Base-by-base conservation (phyloP, 352 stramenopile species). In the Nothophytophthora sp. region DNA sequence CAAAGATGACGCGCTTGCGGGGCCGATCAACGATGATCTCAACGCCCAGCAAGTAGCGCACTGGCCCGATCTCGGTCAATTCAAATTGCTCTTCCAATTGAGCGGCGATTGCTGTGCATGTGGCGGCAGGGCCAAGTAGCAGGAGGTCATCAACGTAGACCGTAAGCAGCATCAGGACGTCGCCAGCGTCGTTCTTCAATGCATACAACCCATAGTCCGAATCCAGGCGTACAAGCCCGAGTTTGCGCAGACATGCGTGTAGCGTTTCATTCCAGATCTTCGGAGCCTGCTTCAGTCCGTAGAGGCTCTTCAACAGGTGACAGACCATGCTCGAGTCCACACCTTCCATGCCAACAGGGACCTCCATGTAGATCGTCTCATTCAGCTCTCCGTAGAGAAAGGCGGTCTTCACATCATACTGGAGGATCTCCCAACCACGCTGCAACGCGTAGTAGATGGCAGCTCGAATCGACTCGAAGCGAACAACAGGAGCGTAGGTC, bases 401-500 rank as follows among this genome's bases (percentile, higher is more conserved):
- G 1, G 46, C 52, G 19, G 46, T 63, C 16, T 52, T 48, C 2
- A 63, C 46, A 3, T 59, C 52, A 11, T 43, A 59, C 25, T 63
- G 36, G 15, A 62, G 23, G 1, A 52, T 35, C 2, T n/a, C 2
- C 52, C 28, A 63, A 0, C 24, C 28, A 5, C 23, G 13, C 20
- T 52, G 45, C 3, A 59, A 6, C 4, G 34, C 46, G 18, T 55
- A 55, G 32, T 55, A 59, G 9, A 67, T 48, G 2, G 52, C 52
- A 10, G 38, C 29, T 15, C 40, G 22, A 8, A 67, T 63, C 1
- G 40, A 55, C 8, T 58, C 51, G 4, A 67, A 55, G 4, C 52
- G 23, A 8, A 67, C 54, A 6, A 65, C 30, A 1, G 55, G 42
- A 20, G 49, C 35, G 40, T 53, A 66, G 0, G 45, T 70, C 6